Base-by-base conservation (phyloP, 495 filamentous ascomycete genomes). In the Daldinia grandis region DNA sequence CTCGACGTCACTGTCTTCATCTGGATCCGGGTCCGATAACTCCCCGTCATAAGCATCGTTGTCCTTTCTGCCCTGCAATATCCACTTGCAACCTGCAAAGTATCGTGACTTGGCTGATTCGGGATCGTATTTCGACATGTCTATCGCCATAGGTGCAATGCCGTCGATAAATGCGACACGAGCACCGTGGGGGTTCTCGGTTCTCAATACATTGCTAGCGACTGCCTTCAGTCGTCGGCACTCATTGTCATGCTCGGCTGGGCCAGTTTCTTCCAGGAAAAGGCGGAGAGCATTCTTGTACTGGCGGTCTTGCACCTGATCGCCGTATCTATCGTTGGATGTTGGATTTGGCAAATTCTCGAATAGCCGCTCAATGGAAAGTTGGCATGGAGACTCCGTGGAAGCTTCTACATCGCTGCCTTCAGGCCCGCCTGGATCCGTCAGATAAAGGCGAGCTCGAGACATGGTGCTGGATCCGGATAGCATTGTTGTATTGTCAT, bases 21-120 rank as follows among this genome's bases (percentile, higher is more conserved):
- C 42, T 4, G 9, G 17, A 24, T 47, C 42, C 1, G 42, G 19
- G 24, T 10, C 28, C 12, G 17, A n/a, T 6, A 12, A 2, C 1
- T 57, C 10, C 14, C 31, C 30, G 35, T 12, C 54, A 9, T 35
- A 24, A 12, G 15, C 54, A 15, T 62, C 31, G 1, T 28, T 5
- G 4, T 40, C 33, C 5, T 54, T 62, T 5, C 47, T 38, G 30
- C 60, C 60, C 38, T 53, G 31, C 14, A 38, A 30, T 6, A 62
- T 54, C 60, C 60, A 53, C 21, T 17, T 62, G 28, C 33, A 62
- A n/a, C 40, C 7, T 9, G n/a, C 42, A 37, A 62, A 15, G 17
- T 62, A 28, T 19, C 24, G 44, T 3, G 33, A 53, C 33, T 40
- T 54, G 15, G 60, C 30, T 40, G 60, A 53, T n/a, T 17, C 31